Conservation (phyloP, 768 basidiomycete species). For the Mycena latifolia region DNA sequence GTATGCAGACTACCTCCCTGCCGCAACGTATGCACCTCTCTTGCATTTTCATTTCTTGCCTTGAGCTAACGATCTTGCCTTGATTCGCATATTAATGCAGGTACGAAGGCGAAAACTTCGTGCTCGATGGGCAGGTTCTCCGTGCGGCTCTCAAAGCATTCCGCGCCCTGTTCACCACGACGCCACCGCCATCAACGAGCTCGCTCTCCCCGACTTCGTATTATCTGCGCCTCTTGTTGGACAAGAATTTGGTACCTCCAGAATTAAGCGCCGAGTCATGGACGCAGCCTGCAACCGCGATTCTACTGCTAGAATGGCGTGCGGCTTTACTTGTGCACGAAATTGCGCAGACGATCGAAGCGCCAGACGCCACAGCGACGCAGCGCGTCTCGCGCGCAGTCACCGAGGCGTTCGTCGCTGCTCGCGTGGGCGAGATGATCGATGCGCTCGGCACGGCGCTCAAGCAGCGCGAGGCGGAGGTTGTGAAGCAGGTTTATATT, state of each 20-base stretch:
- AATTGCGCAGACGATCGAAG: slow-evolving; percentile 48
- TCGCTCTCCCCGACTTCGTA: slow-evolving; percentile 60
- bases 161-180: slow-evolving; percentile 47
- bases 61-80: neutral
- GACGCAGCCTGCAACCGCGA: slow-evolving; percentile 53
- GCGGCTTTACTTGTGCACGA: slow-evolving; percentile 71
- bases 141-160: slow-evolving; percentile 77
- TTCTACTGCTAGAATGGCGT: slow-evolving; percentile 72
- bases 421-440: slow-evolving; percentile 64
- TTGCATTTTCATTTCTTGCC: neutral
- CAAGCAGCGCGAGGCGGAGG: slow-evolving; percentile 43
- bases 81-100: slow-evolving; percentile 44
- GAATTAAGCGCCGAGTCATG: slow-evolving; percentile 44
- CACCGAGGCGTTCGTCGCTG: slow-evolving; percentile 77
- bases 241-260: slow-evolving; percentile 36
- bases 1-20: slow-evolving; percentile 75
- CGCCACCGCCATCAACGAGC: slow-evolving; percentile 36
- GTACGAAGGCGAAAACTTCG: slow-evolving; percentile 86
- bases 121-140: slow-evolving; percentile 81
- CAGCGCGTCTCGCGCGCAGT: slow-evolving; percentile 73
- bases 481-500: slow-evolving; percentile 53
- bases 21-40: slow-evolving; percentile 62
- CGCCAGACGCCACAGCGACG: slow-evolving; percentile 67
- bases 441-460: slow-evolving; percentile 38
- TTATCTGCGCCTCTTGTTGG: slow-evolving; percentile 68